Conservation (phyloP, 805 yeast species). For the Maudiozyma pseudohumilis region DNA sequence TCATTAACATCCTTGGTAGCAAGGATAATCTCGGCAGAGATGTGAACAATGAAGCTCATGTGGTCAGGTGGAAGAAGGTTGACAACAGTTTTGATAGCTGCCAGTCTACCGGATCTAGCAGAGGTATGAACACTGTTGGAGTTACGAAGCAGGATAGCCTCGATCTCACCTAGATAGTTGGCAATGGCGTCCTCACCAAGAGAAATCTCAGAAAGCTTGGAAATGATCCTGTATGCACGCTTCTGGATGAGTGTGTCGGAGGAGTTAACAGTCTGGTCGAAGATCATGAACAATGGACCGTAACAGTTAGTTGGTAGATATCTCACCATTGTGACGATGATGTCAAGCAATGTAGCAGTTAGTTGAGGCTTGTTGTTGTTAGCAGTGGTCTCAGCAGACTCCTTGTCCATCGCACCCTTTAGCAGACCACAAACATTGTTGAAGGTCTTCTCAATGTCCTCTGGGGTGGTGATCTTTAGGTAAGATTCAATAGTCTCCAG, state of each 20-base stretch:
- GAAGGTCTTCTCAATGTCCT: constrained; percentile 66
- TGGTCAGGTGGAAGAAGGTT: constrained; percentile 53
- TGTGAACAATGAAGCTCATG: constrained; percentile 67
- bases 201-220: constrained; percentile 61
- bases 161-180: constrained; percentile 47
- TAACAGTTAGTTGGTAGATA: constrained; percentile 66
- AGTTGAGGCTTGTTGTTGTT: constrained; percentile 31
- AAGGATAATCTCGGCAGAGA: constrained; percentile 79
- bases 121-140: constrained; percentile 52
- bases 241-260: constrained; percentile 69
- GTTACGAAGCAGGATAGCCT: constrained; percentile 48
- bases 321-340: constrained; percentile 77
- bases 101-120: constrained; percentile 71
- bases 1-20: constrained; percentile 90
- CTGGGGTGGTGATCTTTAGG: constrained; percentile 55
- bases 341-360: constrained; percentile 84
- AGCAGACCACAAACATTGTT: constrained; percentile 75
- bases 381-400: constrained; percentile 16
- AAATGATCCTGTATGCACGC: constrained; percentile 73
- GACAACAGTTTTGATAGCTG: constrained; percentile 53
- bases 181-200: constrained; percentile 47
- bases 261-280: constrained; percentile 52
- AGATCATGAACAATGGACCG: constrained; percentile 67
- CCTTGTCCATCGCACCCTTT: constrained; percentile 62
- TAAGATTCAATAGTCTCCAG: constrained; percentile 80